Percentiles rank a stretch among this genome's conserved stretches.
These are phyloP conservation scores for Euphorbia peplus DNA, from an alignment of 345 rosid species.

Conservation along the genomic window DNA sequence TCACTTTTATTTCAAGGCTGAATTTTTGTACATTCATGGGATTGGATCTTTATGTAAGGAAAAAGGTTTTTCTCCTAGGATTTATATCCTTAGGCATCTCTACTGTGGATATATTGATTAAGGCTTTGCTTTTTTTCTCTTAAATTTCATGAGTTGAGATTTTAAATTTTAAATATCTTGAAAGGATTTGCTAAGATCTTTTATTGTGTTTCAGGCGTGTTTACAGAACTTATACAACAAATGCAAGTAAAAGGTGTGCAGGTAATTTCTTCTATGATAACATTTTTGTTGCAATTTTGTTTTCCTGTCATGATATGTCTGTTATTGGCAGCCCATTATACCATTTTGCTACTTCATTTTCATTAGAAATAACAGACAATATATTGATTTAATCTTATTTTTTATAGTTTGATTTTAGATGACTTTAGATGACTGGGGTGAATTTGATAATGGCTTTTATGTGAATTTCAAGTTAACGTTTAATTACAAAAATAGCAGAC, in stretches of 20 bases:
- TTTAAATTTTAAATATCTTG: background rate
- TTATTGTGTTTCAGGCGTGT: conserved; percentile 63
- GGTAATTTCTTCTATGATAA: conserved; percentile 37
- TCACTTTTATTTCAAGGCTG: too few relatives aligned
- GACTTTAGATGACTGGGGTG: background rate
- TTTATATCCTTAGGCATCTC: too few relatives aligned
- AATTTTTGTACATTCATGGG: too few relatives aligned
- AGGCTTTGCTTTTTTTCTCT: background rate
- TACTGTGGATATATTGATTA: background rate
- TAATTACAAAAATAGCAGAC: background rate
- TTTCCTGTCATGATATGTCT: background rate
- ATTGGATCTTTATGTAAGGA: too few relatives aligned
- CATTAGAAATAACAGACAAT: background rate
- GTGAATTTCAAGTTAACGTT: background rate
- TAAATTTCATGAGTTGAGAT: background rate
- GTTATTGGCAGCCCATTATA: background rate
- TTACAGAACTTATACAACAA: conserved; percentile 97
- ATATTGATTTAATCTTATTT: background rate
- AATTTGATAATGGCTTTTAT: background rate
- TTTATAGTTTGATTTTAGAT: background rate
- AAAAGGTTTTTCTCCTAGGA: too few relatives aligned
- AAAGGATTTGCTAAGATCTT: background rate
- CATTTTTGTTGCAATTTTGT: background rate
- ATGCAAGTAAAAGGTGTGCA: conserved; percentile 98
- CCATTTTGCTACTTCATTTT: background rate